Evolutionary conservation across 2,329 filamentous ascomycete species (phyloP).

Genomic region (Neonectria ditissima): DNA sequence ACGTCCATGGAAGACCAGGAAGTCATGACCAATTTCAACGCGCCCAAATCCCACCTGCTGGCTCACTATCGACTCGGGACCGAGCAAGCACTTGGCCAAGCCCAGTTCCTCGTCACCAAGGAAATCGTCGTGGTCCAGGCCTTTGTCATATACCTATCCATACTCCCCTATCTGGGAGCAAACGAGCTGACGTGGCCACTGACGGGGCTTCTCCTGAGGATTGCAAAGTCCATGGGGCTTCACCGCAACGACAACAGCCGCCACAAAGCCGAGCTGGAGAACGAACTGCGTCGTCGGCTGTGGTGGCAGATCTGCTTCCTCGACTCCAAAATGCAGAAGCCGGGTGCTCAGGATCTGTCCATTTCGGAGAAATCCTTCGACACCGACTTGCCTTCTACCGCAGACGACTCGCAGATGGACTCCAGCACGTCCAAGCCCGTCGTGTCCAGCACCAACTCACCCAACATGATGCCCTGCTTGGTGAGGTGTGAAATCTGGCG

Average conservation of each 20-base stretch:
- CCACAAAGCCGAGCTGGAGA: conserved; percentile 16
- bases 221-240: conserved; percentile 39
- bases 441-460: conserved; percentile 10
- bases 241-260: conserved; percentile 20
- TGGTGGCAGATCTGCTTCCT: conserved; percentile 49
- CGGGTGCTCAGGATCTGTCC: conserved; percentile 32
- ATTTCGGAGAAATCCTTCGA: conserved; percentile 49
- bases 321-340: conserved; percentile 34
- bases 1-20: conserved; percentile 40
- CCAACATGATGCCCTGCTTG: conserved; percentile 34
- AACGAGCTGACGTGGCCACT: conserved; percentile 42
- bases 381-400: conserved; percentile 56
- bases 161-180: conserved; percentile 35
- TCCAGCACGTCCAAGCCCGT: neutral
- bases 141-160: conserved; percentile 43
- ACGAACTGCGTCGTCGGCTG: conserved; percentile 38
- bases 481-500: conserved; percentile 46
- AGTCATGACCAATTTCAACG: conserved; percentile 32
- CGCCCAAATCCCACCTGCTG: conserved; percentile 31
- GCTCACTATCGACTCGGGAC: conserved; percentile 37
- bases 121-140: conserved; percentile 44
- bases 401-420: conserved; percentile 51
- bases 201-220: conserved; percentile 39
- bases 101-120: conserved; percentile 37
- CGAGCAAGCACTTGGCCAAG: conserved; percentile 42